These are phyloP conservation scores for Penicillium sp. DNA, from an alignment of 2,329 filamentous ascomycete genomes.

Conservation along the genomic window DNA sequence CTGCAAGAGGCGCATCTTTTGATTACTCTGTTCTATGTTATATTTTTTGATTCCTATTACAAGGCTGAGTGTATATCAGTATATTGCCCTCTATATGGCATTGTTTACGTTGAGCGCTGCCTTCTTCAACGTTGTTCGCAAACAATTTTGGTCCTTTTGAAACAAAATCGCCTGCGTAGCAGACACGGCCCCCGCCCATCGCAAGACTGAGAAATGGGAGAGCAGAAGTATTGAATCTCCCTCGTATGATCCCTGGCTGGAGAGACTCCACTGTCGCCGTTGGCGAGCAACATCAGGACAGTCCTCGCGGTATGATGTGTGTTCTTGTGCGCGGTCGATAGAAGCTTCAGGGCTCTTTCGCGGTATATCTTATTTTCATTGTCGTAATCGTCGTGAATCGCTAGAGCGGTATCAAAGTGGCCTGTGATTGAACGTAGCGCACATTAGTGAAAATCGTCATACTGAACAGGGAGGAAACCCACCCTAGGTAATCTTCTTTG, in stretches of 20 bases:
- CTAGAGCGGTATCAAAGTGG: constrained; percentile 36
- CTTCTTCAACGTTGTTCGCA: not conserved
- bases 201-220: not conserved
- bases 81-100: constrained; percentile 9
- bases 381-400: constrained; percentile 27
- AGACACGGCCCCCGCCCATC: not conserved
- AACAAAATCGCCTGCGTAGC: not conserved
- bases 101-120: not conserved
- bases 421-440: constrained; percentile 21
- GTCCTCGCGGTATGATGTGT: constrained; percentile 1
- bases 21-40: constrained; percentile 11
- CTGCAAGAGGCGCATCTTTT: not conserved
- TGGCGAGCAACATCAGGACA: not conserved
- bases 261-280: not conserved
- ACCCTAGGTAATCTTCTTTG: constrained; percentile 70
- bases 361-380: constrained; percentile 21
- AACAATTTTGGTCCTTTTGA: not conserved
- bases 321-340: constrained; percentile 7
- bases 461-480: constrained; percentile 24
- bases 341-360: constrained; percentile 9
- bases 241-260: constrained; percentile 1
- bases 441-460: constrained; percentile 20
- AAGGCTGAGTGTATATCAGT: constrained; percentile 2
- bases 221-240: not conserved
- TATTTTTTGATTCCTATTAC: not conserved